A percentile compares a stretch with the other conserved stretches of the same genome.
phyloP scores from a whole-genome alignment of 2,329 filamentous ascomycete genomes.

The Sporothrix euskadiensis region DNA sequence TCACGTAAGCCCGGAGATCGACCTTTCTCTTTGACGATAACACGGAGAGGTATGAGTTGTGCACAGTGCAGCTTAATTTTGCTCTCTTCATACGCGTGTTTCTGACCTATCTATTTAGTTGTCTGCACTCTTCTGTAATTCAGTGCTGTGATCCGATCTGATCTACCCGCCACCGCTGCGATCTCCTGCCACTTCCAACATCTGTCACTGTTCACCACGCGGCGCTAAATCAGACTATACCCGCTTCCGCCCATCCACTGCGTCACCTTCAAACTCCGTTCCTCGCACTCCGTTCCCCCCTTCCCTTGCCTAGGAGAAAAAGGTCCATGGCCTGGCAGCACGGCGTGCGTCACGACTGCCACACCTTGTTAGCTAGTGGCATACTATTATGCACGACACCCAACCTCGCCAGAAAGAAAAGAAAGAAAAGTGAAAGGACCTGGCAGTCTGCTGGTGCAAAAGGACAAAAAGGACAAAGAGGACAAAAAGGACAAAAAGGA shows the following conservation, averaged over 20 bases:
- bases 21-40: not conserved
- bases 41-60: not conserved
- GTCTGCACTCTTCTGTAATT: too few relatives aligned
- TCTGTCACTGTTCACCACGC: not conserved
- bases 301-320: not conserved
- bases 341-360: constrained; percentile 3
- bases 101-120: too few relatives aligned
- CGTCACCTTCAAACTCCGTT: constrained; percentile 15
- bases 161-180: not conserved
- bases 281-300: not conserved
- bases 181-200: not conserved
- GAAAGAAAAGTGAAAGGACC: not conserved
- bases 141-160: too few relatives aligned
- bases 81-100: not conserved
- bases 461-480: too few relatives aligned
- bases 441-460: constrained; percentile 4
- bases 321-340: not conserved
- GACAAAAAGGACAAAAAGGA: too few relatives aligned
- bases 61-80: not conserved
- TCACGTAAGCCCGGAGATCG: not conserved
- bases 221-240: constrained; percentile 5
- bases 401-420: not conserved
- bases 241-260: constrained; percentile 23
- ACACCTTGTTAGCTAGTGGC: not conserved
- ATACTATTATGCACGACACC: not conserved